Evolutionary conservation across 495 filamentous ascomycete genomes (phyloP), one percentile per base, ranked within the genome.

Genomic region (Glutinoglossum americanum): DNA sequence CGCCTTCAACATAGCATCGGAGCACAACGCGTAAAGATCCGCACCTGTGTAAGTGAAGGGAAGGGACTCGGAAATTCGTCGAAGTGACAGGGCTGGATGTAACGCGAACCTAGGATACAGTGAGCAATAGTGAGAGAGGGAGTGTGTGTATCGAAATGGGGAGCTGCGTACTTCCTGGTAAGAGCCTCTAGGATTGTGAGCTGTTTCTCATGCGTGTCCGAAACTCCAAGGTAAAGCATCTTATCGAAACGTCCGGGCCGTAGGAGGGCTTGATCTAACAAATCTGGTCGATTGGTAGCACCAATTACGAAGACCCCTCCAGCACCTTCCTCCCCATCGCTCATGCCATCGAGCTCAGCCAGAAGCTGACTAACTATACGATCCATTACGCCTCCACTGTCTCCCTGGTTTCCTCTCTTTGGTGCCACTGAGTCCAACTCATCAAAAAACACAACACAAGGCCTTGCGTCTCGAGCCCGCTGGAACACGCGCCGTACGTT

Each of bases 371-470:
- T 88, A 48, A 99, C 92, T 62, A 99, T 97, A 60, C 92, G 82
- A 69, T 99, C 92, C 93, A 97, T 99, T 35, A 99, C 92, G 68
- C 92, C 92, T 51, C 93, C 93, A 57, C 87, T 94, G 67, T 99
- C 92, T 48, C 92, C 92, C 67, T 98, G 92, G 64, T 99, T 97
- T 21, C 92, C 92, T 64, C 92, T 74, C 73, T 99, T 99, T 0
- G 92, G 92, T 17, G 92, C 92, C 9, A 99, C 93, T 0, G 88
- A 94, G 64, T 99, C 92, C 62, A 99, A 67, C 69, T 99, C 92
- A 62, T 99, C 92, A 63, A 98, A 98, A 76, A 98, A 98, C 26
- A 98, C 92, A 47, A 97, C 90, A 62, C 92, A 98, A 1, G 92
- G 92, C n/a, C 90, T 74, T 9, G 92, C 92, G 70, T 97, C 92